phyloP scores from a whole-genome alignment of 2,329 filamentous ascomycete genomes.

The Triangularia setosa region DNA sequence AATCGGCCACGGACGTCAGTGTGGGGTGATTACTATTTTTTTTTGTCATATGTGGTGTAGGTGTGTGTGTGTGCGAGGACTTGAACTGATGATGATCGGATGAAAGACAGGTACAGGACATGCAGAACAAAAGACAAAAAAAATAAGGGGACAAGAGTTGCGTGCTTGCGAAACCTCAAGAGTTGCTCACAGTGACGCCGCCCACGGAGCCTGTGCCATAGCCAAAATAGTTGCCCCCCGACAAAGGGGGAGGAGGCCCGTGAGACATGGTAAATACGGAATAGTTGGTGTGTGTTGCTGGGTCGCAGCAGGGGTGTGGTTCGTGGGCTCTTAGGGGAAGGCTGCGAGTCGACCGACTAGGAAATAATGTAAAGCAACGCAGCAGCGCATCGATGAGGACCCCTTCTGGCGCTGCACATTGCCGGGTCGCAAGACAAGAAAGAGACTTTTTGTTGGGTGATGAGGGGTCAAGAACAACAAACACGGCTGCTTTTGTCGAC shows the following conservation, averaged over 20 bases:
- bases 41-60: neutral
- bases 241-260: conserved; percentile 13
- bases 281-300: neutral
- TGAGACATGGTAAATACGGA: conserved; percentile 22
- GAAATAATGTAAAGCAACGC: conserved; percentile 4
- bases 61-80: neutral
- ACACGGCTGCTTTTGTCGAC: neutral
- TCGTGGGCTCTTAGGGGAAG: conserved; percentile 3
- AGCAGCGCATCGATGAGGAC: conserved; percentile 9
- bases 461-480: neutral
- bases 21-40: neutral
- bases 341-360: conserved; percentile 10
- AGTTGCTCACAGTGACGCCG: conserved; percentile 9
- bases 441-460: neutral
- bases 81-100: neutral
- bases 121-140: conserved; percentile 11
- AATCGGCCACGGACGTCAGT: conserved; percentile 20
- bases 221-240: conserved; percentile 15
- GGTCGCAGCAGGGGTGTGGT: neutral
- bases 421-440: neutral
- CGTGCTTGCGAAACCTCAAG: neutral
- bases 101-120: neutral
- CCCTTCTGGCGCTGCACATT: conserved; percentile 13
- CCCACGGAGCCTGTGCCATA: conserved; percentile 14
- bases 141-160: conserved; percentile 9